Evolutionary conservation across 495 filamentous ascomycete genomes (phyloP), one percentile per base, ranked within the genome.

Genomic region (Penicillium verhagenii): DNA sequence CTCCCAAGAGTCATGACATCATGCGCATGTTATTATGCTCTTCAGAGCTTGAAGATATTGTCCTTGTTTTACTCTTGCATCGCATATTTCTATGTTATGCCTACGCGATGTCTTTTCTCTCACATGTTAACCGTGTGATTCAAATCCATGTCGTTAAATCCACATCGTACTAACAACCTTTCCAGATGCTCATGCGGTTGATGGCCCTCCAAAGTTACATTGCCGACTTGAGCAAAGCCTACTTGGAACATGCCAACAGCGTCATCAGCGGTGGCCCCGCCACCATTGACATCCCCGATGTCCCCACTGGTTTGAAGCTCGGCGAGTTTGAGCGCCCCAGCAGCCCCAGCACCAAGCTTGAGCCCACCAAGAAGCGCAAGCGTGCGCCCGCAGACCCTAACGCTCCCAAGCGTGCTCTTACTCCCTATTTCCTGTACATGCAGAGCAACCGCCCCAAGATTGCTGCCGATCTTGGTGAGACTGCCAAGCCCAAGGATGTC

Each of bases 391-490:
- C 86, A 59, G 95, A 98, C 69, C 93, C 93, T 53, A 95, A 96
- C 67, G 91, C 92, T 11, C 94, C 94, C 47, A 96, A 96, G 81
- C 83, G 92, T 16, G 91, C 94, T 19, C 68, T 96, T 57, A 97
- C 94, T 16, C 91, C 94, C 0, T 97, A 91, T 74, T 96, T 98
- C 77, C 76, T 97, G 29, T 97, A 89, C 76, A 90, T 94, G 78
- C 85, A 94, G 61, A 84, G 84, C 29, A 91, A 90, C 40, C 88
- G 94, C 24, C 72, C 80, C 18, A 82, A 83, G 63, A 92, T 97
- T 57, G 85, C 85, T 21, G 77, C 73, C 7, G 91, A 96, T 53
- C 77, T 97, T 18, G 90, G 87, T 11, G 64, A 79, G 2, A 76
- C 82, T 31, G 82, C 83, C 3, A 84, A 83, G 52, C 89, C 91